Conservation (phyloP, 306 rosid species). For the Medicago truncatula region DNA sequence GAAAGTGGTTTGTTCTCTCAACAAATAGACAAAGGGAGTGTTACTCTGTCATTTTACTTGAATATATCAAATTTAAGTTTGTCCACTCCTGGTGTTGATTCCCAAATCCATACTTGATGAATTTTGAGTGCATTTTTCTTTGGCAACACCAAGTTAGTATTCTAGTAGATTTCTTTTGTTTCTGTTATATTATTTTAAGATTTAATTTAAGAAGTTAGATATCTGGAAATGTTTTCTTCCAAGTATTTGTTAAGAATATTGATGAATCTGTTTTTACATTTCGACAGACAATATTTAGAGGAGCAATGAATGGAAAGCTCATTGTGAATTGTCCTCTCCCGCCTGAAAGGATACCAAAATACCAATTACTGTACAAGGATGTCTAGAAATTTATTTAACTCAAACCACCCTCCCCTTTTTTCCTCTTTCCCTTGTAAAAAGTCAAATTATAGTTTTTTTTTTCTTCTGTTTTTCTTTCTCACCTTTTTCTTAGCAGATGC, state of each 20-base stretch:
- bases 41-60: not conserved
- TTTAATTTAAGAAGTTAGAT: not conserved
- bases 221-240: slow-evolving; percentile 12
- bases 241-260: slow-evolving; percentile 5
- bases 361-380: slow-evolving; percentile 75
- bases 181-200: not conserved
- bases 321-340: slow-evolving; percentile 82
- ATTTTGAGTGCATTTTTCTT: not conserved
- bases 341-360: slow-evolving; percentile 67
- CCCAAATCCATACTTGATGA: not conserved
- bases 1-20: not conserved
- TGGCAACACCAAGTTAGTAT: not conserved
- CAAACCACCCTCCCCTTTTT: not conserved
- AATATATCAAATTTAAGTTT: not conserved
- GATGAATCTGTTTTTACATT: slow-evolving; percentile 34
- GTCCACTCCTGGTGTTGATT: not conserved
- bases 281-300: slow-evolving; percentile 78
- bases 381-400: slow-evolving; percentile 49
- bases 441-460: too few species aligned
- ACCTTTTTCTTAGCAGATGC: too few species aligned
- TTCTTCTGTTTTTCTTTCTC: too few species aligned
- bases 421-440: not conserved
- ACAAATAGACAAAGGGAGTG: not conserved
- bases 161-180: not conserved
- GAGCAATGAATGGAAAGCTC: slow-evolving; percentile 90